A percentile compares a stretch with the other conserved stretches of the same genome.
phyloP scores from a whole-genome alignment of 2,329 filamentous ascomycete genomes.

The Pyricularia grisea region DNA sequence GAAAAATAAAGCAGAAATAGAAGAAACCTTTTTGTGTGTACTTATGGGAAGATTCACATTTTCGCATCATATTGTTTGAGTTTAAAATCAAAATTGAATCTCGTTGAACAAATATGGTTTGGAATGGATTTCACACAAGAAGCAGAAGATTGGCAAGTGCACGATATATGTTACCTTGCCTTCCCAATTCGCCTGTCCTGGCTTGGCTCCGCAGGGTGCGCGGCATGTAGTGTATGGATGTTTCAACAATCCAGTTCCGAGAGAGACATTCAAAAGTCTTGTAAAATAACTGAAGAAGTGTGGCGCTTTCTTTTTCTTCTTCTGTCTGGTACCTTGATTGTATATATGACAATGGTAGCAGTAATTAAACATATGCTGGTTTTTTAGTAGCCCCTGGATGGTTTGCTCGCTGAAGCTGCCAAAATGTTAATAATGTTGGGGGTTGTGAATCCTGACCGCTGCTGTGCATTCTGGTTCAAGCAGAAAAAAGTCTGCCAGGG shows the following conservation, averaged over 20 bases:
- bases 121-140: not conserved
- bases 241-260: slow-evolving; percentile 3
- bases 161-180: not conserved
- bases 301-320: not conserved
- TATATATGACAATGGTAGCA: not conserved
- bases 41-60: not conserved
- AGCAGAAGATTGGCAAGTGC: not conserved
- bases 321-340: not conserved
- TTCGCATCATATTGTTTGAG: not conserved
- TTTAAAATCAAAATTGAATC: not conserved
- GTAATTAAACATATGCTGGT: not conserved
- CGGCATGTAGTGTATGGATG: slow-evolving; percentile 4
- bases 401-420: not conserved
- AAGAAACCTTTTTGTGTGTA: not conserved
- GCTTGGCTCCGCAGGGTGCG: not conserved
- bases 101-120: not conserved
- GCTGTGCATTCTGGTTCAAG: not conserved
- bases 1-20: not conserved
- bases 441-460: not conserved
- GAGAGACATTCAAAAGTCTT: not conserved
- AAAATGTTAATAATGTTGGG: not conserved
- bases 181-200: not conserved
- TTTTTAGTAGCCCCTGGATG: not conserved
- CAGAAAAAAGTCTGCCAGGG: not conserved
- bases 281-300: not conserved